Base-by-base conservation (phyloP, 208 protist genomes). In the Acanthamoeba lenticulata region DNA sequence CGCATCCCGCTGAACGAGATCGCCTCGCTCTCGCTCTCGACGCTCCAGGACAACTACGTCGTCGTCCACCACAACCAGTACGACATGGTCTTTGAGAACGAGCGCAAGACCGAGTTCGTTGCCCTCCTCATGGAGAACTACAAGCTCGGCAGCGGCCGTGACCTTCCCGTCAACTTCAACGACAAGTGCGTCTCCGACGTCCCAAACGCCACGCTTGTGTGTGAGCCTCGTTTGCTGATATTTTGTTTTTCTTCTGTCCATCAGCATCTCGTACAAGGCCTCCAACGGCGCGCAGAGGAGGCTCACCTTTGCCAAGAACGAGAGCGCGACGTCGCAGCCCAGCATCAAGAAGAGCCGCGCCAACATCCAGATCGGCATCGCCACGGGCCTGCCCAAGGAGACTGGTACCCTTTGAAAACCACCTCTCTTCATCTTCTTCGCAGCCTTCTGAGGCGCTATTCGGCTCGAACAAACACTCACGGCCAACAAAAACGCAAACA, bases 41-140 rank as follows among this genome's bases (percentile, higher is more conserved):
- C 74, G 24, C 65, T 94, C 19, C 17, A 77, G 17, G 96, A 97
- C 93, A 94, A 95, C 44, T 94, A 94, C 3, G 52, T 97, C 0
- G 90, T 96, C 27, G 6, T 97, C 2, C 95, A 97, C 85, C 47
- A 94, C 34, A 65, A n/a, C 34, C 95, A 81, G 72, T 95, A 96
- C 55, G 97, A 97, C 88, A 93, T 88, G 44, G 91, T 96, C 11
- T 94, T 97, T 38, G 96, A 97, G 93, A 96, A 91, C 44, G 95
- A 97, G n/a, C 96, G 95, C 40, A 97, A 97, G 92, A 97, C 97
- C 6, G 97, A 97, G 77, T 72, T 97, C n/a, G 40, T 97, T 1
- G 95, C 95, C 42, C 77, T 97, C 45, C 19, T 97, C 7, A 47
- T 91, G 0, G 95, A 97, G 65, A 94, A 96, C 72, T 97, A 94